Conservation (phyloP, 2,329 filamentous ascomycete genomes). For the Aspergillus puulaauensis region DNA sequence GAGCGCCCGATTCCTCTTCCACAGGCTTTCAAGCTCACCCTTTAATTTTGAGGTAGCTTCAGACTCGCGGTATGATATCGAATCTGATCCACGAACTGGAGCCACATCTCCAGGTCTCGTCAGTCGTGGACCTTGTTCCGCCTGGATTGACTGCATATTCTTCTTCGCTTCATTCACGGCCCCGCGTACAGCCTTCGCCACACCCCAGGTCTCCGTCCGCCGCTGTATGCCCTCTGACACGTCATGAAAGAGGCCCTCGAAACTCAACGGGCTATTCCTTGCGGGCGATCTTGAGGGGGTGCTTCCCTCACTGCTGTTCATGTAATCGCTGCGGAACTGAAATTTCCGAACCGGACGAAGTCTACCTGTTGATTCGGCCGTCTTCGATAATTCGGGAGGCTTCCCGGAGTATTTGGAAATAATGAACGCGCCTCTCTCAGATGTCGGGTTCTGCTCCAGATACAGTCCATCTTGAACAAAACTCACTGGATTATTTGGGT, state of each 20-base stretch:
- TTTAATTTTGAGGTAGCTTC: conserved; percentile 27
- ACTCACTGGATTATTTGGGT: conserved; percentile 66
- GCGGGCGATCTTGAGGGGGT: conserved; percentile 40
- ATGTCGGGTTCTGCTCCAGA: conserved; percentile 44
- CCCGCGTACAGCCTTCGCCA: conserved; percentile 49
- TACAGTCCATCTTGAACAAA: conserved; percentile 81
- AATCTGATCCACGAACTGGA: conserved; percentile 13
- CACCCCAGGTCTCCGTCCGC: conserved; percentile 50
- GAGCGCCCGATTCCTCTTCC: conserved; percentile 42
- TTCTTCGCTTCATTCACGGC: conserved; percentile 48
- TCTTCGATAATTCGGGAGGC: conserved; percentile 36
- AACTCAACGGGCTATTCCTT: conserved; percentile 39
- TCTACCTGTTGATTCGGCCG: conserved; percentile 21
- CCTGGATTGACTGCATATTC: conserved; percentile 48
- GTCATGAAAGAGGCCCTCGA: conserved; percentile 49
- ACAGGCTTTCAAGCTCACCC: conserved; percentile 33
- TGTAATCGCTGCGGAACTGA: conserved; percentile 30
- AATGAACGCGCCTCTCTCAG: conserved; percentile 44
- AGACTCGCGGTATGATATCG: conserved; percentile 13
- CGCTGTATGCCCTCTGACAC: conserved; percentile 49
- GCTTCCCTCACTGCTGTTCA: conserved; percentile 26
- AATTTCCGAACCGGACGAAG: conserved; percentile 19
- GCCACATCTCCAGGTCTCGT: conserved; percentile 18
- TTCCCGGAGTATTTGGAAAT: conserved; percentile 49
- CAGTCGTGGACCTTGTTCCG: conserved; percentile 33